Evolutionary conservation across 2,329 filamentous ascomycete species (phyloP).

Genomic region (Claviceps arundinis): DNA sequence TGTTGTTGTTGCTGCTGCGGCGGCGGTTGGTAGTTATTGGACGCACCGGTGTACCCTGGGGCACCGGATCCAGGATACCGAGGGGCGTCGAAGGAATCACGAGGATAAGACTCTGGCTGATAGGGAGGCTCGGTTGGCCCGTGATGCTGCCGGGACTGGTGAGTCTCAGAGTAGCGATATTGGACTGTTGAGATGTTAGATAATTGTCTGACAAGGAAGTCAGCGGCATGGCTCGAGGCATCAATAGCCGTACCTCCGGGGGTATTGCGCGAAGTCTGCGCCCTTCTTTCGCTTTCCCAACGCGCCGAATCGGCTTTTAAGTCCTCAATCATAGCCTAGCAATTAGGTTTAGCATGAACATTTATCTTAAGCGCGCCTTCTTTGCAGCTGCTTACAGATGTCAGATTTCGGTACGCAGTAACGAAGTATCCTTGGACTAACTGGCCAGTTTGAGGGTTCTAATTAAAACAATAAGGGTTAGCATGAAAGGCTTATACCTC

Average conservation of each 20-base stretch:
- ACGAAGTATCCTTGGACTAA: slow-evolving; percentile 62
- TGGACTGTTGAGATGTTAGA: slow-evolving; percentile 48
- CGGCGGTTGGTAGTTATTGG: slow-evolving; percentile 19
- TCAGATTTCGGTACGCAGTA: slow-evolving; percentile 66
- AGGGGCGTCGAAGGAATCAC: slow-evolving; percentile 29
- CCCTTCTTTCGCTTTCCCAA: slow-evolving; percentile 47
- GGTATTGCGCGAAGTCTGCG: slow-evolving; percentile 38
- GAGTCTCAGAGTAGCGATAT: slow-evolving; percentile 42
- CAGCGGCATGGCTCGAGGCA: slow-evolving; percentile 36
- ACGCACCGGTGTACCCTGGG: slow-evolving; percentile 34
- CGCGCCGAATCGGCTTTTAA: slow-evolving; percentile 48
- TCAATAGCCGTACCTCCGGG: slow-evolving; percentile 39
- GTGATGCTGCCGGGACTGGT: slow-evolving; percentile 33
- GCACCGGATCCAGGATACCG: slow-evolving; percentile 39
- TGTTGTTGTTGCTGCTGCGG: not conserved
- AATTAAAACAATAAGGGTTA: not conserved
- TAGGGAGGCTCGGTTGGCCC: slow-evolving; percentile 30
- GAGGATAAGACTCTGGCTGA: slow-evolving; percentile 22
- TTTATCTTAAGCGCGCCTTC: not conserved
- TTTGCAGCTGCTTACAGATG: slow-evolving; percentile 45
- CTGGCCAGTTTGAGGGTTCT: slow-evolving; percentile 45
- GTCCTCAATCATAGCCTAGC: slow-evolving; percentile 49
- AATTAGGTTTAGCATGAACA: not conserved
- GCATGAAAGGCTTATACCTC: not conserved
- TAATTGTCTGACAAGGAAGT: slow-evolving; percentile 32